Base-by-base conservation (phyloP, 495 filamentous ascomycete genomes). In the Massariosphaeria phaeospora region DNA sequence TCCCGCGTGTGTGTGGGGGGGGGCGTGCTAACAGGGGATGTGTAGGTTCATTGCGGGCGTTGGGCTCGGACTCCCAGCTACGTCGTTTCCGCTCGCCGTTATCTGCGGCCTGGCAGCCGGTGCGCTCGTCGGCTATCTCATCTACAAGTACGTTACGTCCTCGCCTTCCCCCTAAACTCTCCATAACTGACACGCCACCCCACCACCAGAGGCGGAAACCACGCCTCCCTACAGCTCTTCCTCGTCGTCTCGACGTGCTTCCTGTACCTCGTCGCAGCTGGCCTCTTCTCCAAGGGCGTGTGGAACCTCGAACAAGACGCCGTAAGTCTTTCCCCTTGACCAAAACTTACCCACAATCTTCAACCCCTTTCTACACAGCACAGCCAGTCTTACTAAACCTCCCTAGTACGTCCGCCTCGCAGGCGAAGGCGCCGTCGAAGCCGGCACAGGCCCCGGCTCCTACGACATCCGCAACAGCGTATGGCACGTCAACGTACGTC, bases 401-500 rank as follows among this genome's bases (percentile, higher is more conserved):
- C n/a, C n/a, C n/a, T n/a, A 76, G 46, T 91, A 85, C 85, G 83
- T 81, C 55, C 74, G 79, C 11, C 15, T 75, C 8, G 73, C 85
- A 34, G 89, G 89, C 13, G 79, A 82, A 9, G 90, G 95, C 68
- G 81, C 80, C 2, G 74, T 79, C 0, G 90, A 94, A 66, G 72
- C 78, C 1, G 91, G 91, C 2, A 67, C 78, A 9, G 91, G 91
- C 0, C 77, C 90, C 0, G 91, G 91, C 3, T 93, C 88, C 0
- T 96, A 96, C 70, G 83, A 96, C 66, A 91, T 95, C 58, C 74
- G 76, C 24, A 71, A 82, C 58, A 90, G 81, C 41, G 89, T 96
- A 2, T 96, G 91, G 91, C 91, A 96, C 64, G 81, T 95, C 43
- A 94, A 95, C 63, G 81, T 84, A 70, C 67, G 82, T 74, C n/a